Evolutionary conservation across 495 filamentous ascomycete genomes (phyloP), one percentile per base, ranked within the genome.

Genomic region (Recurvomyces mirabilis): DNA sequence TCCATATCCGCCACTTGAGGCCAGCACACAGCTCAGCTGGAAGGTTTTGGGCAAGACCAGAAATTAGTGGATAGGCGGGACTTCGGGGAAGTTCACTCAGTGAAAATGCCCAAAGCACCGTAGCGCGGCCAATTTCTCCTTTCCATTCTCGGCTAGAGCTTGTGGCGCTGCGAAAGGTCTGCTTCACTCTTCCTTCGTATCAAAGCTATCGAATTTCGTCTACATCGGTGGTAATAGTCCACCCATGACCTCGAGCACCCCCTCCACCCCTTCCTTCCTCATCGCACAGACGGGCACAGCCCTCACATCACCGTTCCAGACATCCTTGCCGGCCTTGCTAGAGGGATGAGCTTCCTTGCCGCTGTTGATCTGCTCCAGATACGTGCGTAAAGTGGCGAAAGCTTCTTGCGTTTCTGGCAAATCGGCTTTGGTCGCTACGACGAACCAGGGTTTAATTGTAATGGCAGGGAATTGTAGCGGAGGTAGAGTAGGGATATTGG

Each of bases 351-450:
- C 66, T 33, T 70, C 65, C 12, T 64, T 61, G 1, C 79, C 74
- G 13, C 67, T 60, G 26, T 71, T 69, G 4, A 93, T 69, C 1
- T 62, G 68, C 1, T 69, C 61, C 3, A 94, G 61, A 61, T 91
- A 93, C 1, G 61, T 62, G 42, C 78, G 77, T 52, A 98, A 60
- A 37, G 62, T 62, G 20, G 55, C 65, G 59, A 84, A 98, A 51
- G 87, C 91, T 18, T 79, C 72, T 61, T 85, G 71, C 5, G 93
- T 91, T 1, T 72, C 71, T 7, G 76, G 73, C 37, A 95, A 57
- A 61, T 98, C 91, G 9, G 85, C 88, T 62, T 98, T 98, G 26
- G 88, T 94, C 7, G 87, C 93, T 26, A 96, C 82, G 1, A 96
- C 88, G 53, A 94, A 91, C 93, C 93, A 98, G 5, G 89, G 87